phyloP scores from a whole-genome alignment of 176 grass and related monocot genomes.

The Thinopyrum elongatum region DNA sequence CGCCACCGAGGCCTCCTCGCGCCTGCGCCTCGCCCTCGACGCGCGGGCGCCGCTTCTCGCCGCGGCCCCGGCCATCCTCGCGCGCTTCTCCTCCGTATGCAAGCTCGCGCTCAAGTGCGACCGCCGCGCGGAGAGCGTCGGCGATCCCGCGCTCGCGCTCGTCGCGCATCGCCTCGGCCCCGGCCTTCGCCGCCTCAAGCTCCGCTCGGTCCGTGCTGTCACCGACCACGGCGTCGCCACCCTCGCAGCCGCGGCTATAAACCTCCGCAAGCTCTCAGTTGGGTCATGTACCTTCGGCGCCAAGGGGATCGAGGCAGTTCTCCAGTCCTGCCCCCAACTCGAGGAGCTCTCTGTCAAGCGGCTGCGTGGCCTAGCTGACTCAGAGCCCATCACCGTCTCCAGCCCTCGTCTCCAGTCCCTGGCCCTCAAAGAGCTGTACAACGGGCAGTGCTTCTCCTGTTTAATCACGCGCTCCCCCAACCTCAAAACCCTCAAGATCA shows the following conservation, averaged over 20 bases:
- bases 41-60: slow-evolving; percentile 44
- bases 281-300: slow-evolving; percentile 54
- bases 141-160: slow-evolving; percentile 44
- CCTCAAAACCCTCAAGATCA: slow-evolving; percentile 68
- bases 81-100: slow-evolving; percentile 56
- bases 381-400: slow-evolving; percentile 28
- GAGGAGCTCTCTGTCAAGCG: slow-evolving; percentile 85
- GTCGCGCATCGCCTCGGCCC: slow-evolving; percentile 45
- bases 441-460: slow-evolving; percentile 77
- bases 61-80: slow-evolving; percentile 36
- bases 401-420: slow-evolving; percentile 46
- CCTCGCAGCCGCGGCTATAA: slow-evolving; percentile 35
- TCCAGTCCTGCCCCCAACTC: slow-evolving; percentile 51
- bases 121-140: slow-evolving; percentile 65
- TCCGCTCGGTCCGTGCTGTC: slow-evolving; percentile 53
- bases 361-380: slow-evolving; percentile 55
- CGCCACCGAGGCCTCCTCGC: slow-evolving; percentile 43
- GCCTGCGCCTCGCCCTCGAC: slow-evolving; percentile 64
- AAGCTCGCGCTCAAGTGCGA: slow-evolving; percentile 74
- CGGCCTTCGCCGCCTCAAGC: slow-evolving; percentile 60
- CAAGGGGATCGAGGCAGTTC: slow-evolving; percentile 48
- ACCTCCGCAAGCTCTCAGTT: slow-evolving; percentile 74
- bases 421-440: slow-evolving; percentile 92
- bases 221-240: slow-evolving; percentile 57
- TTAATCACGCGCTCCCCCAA: slow-evolving; percentile 57